Conservation (phyloP, 495 filamentous ascomycete species). For the Terfezia claveryi region DNA sequence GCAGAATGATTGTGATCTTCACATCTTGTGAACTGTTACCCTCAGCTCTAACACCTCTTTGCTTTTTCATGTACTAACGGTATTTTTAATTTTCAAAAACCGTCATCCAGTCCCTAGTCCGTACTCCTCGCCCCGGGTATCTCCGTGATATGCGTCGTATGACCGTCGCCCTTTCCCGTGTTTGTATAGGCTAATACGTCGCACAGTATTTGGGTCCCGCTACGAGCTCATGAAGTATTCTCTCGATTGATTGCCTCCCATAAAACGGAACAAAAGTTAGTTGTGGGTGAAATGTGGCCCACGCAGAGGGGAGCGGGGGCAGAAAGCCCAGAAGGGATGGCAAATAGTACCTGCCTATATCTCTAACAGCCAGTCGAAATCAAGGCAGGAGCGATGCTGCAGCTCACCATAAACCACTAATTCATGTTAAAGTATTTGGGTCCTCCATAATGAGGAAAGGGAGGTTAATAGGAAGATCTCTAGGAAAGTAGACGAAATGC, state of each 20-base stretch:
- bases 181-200: constrained; percentile 81
- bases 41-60: neutral
- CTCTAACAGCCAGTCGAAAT: too few relatives aligned
- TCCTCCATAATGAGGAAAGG: too few relatives aligned
- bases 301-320: constrained; percentile 36
- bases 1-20: constrained; percentile 62
- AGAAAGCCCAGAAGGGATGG: constrained; percentile 27
- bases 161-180: constrained; percentile 89
- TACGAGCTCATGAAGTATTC: constrained; percentile 75
- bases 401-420: too few relatives aligned
- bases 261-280: constrained; percentile 55
- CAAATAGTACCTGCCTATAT: too few relatives aligned
- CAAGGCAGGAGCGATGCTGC: too few relatives aligned
- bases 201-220: constrained; percentile 71
- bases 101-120: constrained; percentile 74
- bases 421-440: too few relatives aligned
- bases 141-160: constrained; percentile 81
- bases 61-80: neutral
- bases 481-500: too few relatives aligned
- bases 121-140: constrained; percentile 78
- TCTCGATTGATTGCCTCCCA: constrained; percentile 37
- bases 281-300: constrained; percentile 71
- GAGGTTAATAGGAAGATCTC: too few relatives aligned
- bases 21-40: neutral
- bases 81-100: constrained; percentile 30